phyloP scores from a whole-genome alignment of 306 rosid species.

The Lotus japonicus region DNA sequence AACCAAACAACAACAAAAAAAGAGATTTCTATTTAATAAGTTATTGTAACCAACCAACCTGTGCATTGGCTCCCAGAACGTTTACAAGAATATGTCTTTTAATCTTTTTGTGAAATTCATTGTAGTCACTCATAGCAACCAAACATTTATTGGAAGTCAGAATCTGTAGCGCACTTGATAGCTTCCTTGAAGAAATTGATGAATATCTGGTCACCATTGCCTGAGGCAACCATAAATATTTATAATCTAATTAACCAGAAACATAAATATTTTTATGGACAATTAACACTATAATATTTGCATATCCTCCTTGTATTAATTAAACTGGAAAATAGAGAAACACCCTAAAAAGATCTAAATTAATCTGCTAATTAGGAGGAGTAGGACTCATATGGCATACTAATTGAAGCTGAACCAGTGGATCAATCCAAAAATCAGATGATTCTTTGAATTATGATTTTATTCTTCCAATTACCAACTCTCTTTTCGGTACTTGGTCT shows the following conservation, averaged over 20 bases:
- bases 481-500: no score
- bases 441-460: no score
- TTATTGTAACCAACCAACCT: conserved; percentile 32
- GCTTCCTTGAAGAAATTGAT: conserved; percentile 75
- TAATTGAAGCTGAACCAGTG: no score
- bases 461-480: no score
- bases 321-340: no score
- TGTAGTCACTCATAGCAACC: conserved; percentile 93
- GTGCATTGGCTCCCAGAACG: conserved; percentile 70
- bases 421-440: no score
- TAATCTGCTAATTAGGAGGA: no score
- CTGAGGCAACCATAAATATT: conserved; percentile 31
- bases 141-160: conserved; percentile 70
- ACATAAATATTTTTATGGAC: neutral
- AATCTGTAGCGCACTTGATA: conserved; percentile 53
- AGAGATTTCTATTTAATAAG: neutral
- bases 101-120: conserved; percentile 68
- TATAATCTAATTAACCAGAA: neutral
- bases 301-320: no score
- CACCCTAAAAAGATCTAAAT: no score
- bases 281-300: no score
- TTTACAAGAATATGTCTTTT: conserved; percentile 60
- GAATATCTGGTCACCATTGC: conserved; percentile 84
- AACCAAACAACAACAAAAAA: no score
- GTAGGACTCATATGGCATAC: no score